Evolutionary conservation across 495 filamentous ascomycete genomes (phyloP).

Genomic region (Podospora appendiculata): DNA sequence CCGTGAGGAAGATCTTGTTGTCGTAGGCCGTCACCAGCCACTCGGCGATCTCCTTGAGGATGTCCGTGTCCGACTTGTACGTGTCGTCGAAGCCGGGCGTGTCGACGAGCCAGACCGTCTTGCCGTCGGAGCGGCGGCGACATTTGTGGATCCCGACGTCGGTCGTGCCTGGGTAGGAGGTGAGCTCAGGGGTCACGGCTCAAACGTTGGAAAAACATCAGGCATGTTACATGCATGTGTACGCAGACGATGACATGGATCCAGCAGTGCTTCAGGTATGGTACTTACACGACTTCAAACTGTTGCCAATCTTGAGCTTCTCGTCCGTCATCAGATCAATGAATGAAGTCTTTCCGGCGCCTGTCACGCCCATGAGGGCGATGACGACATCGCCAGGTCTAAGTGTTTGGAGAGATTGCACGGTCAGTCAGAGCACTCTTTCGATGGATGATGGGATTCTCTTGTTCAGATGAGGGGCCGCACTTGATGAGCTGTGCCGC

Average conservation of each 20-base stretch:
- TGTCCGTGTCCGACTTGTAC: slow-evolving; percentile 17
- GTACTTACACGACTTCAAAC: slow-evolving; percentile 6
- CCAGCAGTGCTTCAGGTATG: too few species aligned
- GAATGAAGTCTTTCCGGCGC: slow-evolving; percentile 30
- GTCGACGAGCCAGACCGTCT: slow-evolving; percentile 22
- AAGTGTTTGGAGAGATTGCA: too few species aligned
- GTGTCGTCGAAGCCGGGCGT: slow-evolving; percentile 37
- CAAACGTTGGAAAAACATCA: background rate
- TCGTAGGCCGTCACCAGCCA: slow-evolving; percentile 20
- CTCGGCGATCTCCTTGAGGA: slow-evolving; percentile 27
- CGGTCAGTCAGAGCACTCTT: too few species aligned
- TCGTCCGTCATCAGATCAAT: slow-evolving; percentile 5
- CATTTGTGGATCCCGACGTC: slow-evolving; percentile 2
- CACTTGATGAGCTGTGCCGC: too few species aligned
- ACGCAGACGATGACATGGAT: too few species aligned
- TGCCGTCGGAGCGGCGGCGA: background rate
- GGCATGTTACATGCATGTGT: too few species aligned
- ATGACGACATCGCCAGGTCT: slow-evolving; percentile 17
- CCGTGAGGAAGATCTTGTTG: slow-evolving; percentile 17
- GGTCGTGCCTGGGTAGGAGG: background rate
- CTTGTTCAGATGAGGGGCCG: too few species aligned
- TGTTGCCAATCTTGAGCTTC: slow-evolving; percentile 8
- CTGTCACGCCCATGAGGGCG: slow-evolving; percentile 30
- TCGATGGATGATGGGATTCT: too few species aligned
- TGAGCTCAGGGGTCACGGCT: slow-evolving; percentile 5